A percentile compares a stretch with the other conserved stretches of the same genome.
Conservation (phyloP, 257 asterid genomes). For the Penstemon davidsonii region DNA sequence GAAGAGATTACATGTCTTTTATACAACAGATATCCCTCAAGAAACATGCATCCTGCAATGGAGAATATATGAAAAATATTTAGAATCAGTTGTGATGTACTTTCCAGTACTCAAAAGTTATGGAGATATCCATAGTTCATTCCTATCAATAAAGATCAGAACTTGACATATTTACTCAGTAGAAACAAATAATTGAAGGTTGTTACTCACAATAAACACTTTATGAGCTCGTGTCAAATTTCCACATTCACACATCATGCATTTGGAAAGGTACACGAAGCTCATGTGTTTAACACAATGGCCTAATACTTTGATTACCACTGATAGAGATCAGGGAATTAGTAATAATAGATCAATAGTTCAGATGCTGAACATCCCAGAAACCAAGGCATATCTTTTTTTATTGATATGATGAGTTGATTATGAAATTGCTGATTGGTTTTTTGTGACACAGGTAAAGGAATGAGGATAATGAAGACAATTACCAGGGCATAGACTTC, state of each 20-base stretch:
- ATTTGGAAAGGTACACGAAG: not conserved
- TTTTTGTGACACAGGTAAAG: not conserved
- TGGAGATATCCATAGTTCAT: not conserved
- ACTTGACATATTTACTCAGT: not conserved
- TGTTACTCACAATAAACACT: not conserved
- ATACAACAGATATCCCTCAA: too few relatives aligned
- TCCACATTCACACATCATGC: not conserved
- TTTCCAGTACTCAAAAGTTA: not conserved
- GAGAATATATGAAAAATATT: not conserved
- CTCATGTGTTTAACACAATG: too few relatives aligned
- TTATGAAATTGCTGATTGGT: not conserved
- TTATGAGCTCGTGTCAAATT: not conserved
- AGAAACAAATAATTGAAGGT: not conserved
- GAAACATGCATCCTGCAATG: not conserved
- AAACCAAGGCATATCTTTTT: not conserved
- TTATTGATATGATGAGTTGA: not conserved
- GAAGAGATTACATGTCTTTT: not conserved
- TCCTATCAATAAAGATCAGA: not conserved
- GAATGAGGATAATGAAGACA: too few relatives aligned
- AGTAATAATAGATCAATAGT: not conserved
- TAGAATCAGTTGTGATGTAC: not conserved
- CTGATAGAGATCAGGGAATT: not conserved
- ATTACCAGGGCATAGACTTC: conserved; percentile 24
- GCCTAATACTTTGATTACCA: not conserved
- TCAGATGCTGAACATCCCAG: not conserved